These are phyloP conservation scores for Clonostachys chloroleuca DNA, from an alignment of 2,329 filamentous ascomycete species.

Conservation along the genomic window DNA sequence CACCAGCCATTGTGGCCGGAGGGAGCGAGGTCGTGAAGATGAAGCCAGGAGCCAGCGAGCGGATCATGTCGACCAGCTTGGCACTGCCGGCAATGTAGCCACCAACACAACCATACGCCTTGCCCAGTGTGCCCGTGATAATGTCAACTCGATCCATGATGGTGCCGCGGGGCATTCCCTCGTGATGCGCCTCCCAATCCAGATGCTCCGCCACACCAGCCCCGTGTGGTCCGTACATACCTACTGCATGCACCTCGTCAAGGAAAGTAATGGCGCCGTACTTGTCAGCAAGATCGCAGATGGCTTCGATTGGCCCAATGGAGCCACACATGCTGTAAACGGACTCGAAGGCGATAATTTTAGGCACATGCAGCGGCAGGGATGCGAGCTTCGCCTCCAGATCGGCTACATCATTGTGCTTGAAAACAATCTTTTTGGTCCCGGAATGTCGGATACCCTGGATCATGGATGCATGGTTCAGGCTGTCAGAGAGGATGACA, in stretches of 20 bases:
- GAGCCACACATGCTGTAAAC: slow-evolving; percentile 99
- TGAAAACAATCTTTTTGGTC: slow-evolving; percentile 96
- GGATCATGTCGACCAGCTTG: slow-evolving; percentile 85
- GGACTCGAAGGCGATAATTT: slow-evolving; percentile 98
- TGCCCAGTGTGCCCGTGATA: slow-evolving; percentile 94
- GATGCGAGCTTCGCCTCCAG: slow-evolving; percentile 89
- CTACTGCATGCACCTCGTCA: slow-evolving; percentile 97
- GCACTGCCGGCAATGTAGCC: slow-evolving; percentile 93
- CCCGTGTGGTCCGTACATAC: slow-evolving; percentile 96
- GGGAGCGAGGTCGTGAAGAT: slow-evolving; percentile 98
- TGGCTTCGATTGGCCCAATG: slow-evolving; percentile 90
- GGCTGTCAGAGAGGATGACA: slow-evolving; percentile 93
- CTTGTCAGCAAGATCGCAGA: slow-evolving; percentile 94
- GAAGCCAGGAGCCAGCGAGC: slow-evolving; percentile 92
- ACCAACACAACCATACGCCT: slow-evolving; percentile 96
- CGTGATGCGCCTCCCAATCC: slow-evolving; percentile 81
- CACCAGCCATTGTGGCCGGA: slow-evolving; percentile 94
- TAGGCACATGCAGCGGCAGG: slow-evolving; percentile 78
- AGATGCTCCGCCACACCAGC: slow-evolving; percentile 97
- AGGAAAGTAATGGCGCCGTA: slow-evolving; percentile 97
- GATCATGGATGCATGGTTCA: slow-evolving; percentile 99
- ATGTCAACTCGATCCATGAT: slow-evolving; percentile 97
- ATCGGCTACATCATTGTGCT: slow-evolving; percentile 94
- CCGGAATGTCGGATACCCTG: slow-evolving; percentile 97
- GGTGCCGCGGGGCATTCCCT: slow-evolving; percentile 72